Percentiles rank a stretch among this genome's conserved stretches.
Evolutionary conservation across 2,329 filamentous ascomycete genomes (phyloP).

Genomic region (Aspergillus brunneoviolaceus): DNA sequence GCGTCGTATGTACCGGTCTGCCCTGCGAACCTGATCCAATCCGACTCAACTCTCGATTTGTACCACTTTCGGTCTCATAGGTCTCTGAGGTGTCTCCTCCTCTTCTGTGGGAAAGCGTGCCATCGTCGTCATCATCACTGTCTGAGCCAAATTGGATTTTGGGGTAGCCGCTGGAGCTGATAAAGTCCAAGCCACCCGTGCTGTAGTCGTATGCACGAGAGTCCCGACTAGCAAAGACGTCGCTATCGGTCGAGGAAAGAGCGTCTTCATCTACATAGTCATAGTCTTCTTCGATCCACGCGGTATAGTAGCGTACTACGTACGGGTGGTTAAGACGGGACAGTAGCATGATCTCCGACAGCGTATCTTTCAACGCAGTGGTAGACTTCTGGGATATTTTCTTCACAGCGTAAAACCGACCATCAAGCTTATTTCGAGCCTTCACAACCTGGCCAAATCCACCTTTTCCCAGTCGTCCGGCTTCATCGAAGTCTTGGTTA

Average conservation of each 20-base stretch:
- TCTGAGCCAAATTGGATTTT: slow-evolving; percentile 72
- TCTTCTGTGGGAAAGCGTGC: slow-evolving; percentile 36
- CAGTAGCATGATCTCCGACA: slow-evolving; percentile 84
- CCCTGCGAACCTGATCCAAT: slow-evolving; percentile 50
- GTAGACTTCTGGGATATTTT: slow-evolving; percentile 85
- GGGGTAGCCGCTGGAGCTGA: slow-evolving; percentile 78
- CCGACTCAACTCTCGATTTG: slow-evolving; percentile 39
- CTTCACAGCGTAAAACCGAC: slow-evolving; percentile 92
- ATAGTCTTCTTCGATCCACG: slow-evolving; percentile 78
- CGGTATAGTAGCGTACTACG: slow-evolving; percentile 87
- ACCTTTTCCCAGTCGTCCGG: slow-evolving; percentile 84
- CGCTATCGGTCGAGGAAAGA: slow-evolving; percentile 54
- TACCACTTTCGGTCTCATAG: slow-evolving; percentile 24
- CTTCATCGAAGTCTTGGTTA: slow-evolving; percentile 83
- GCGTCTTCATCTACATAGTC: slow-evolving; percentile 43
- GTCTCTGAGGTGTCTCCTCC: slow-evolving; percentile 24
- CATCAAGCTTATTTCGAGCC: slow-evolving; percentile 89
- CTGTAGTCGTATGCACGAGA: slow-evolving; percentile 60
- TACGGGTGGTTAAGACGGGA: slow-evolving; percentile 91
- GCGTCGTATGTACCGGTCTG: slow-evolving; percentile 65
- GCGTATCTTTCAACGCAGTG: slow-evolving; percentile 58
- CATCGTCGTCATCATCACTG: slow-evolving; percentile 47
- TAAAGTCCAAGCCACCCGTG: slow-evolving; percentile 84
- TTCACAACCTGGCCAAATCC: slow-evolving; percentile 97
- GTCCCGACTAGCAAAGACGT: slow-evolving; percentile 41